Evolutionary conservation across 108 stramenopile species (phyloP).

Genomic region (Nannochloropsis gaditana): DNA sequence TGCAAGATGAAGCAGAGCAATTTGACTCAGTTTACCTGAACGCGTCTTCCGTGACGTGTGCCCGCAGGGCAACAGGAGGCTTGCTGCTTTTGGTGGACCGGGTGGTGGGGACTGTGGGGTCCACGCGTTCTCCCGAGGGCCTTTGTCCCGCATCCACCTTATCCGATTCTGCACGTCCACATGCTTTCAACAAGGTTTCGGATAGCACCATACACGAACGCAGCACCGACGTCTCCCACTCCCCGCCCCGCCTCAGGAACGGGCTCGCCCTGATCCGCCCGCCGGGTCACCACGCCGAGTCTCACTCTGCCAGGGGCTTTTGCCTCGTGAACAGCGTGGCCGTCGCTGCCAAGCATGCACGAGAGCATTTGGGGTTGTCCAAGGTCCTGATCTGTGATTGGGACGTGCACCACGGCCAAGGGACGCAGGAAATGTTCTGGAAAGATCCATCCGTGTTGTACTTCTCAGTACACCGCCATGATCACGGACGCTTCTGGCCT

Average conservation of each 20-base stretch:
- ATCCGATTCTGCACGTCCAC: too few relatives aligned
- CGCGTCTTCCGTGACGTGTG: conserved; percentile 25
- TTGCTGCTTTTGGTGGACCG: neutral
- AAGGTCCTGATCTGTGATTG: conserved; percentile 33
- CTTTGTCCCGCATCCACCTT: too few relatives aligned
- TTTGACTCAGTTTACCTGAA: conserved; percentile 37
- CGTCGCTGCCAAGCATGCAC: conserved; percentile 21
- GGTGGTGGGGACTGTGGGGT: conserved; percentile 8
- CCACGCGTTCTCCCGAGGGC: neutral
- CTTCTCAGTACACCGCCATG: conserved; percentile 64
- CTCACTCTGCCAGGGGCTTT: conserved; percentile 32
- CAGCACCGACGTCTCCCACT: neutral
- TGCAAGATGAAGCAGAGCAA: conserved; percentile 27
- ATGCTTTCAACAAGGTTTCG: neutral
- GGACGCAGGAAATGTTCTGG: conserved; percentile 68
- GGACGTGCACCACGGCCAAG: conserved; percentile 88
- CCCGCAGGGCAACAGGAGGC: conserved; percentile 29
- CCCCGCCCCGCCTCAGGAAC: neutral
- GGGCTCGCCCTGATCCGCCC: conserved; percentile 34
- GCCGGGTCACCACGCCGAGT: conserved; percentile 46
- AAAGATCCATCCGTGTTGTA: conserved; percentile 62
- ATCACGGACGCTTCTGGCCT: conserved; percentile 63
- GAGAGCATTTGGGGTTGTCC: neutral
- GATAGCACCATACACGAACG: neutral
- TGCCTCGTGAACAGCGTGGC: conserved; percentile 45